phyloP scores from a whole-genome alignment of 148 eudicot species.

The Rhododendron molle region DNA sequence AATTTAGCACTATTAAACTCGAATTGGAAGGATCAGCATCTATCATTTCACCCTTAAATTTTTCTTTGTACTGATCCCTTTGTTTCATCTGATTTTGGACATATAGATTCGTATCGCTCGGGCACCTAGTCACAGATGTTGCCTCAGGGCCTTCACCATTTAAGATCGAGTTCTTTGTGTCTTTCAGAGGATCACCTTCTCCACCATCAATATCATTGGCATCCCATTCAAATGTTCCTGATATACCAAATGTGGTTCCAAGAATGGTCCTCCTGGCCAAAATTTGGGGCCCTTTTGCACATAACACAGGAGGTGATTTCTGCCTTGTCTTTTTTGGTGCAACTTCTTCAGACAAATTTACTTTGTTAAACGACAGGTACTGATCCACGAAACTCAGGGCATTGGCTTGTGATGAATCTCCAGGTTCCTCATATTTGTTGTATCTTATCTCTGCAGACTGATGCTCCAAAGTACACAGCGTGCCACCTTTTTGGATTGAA shows the following conservation, averaged over 20 bases:
- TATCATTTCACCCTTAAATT: background rate
- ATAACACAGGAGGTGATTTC: conserved; percentile 36
- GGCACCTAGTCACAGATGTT: conserved; percentile 20
- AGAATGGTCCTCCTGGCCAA: conserved; percentile 40
- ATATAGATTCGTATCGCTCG: conserved; percentile 10
- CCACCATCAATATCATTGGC: conserved; percentile 18
- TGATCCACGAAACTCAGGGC: conserved; percentile 59
- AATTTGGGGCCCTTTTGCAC: conserved; percentile 40
- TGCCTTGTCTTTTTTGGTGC: conserved; percentile 17
- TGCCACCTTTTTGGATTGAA: too few relatives aligned
- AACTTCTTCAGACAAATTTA: conserved; percentile 22
- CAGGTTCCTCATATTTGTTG: conserved; percentile 45
- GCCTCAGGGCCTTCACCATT: conserved; percentile 8
- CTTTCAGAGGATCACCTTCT: conserved; percentile 12
- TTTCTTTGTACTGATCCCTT: conserved; percentile 11
- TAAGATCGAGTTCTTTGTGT: conserved; percentile 11
- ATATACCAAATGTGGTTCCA: conserved; percentile 14
- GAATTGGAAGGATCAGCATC: conserved; percentile 12
- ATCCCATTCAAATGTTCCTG: conserved; percentile 51
- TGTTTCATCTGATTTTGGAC: conserved; percentile 17
- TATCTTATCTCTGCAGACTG: conserved; percentile 27
- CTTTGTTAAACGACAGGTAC: conserved; percentile 37
- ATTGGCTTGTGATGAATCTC: conserved; percentile 36
- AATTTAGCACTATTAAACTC: conserved; percentile 4
- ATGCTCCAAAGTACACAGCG: too few relatives aligned